A percentile compares a stretch with the other conserved stretches of the same genome.
Conservation (phyloP, 164 flowering plant species). For the Nelumbo lutea region DNA sequence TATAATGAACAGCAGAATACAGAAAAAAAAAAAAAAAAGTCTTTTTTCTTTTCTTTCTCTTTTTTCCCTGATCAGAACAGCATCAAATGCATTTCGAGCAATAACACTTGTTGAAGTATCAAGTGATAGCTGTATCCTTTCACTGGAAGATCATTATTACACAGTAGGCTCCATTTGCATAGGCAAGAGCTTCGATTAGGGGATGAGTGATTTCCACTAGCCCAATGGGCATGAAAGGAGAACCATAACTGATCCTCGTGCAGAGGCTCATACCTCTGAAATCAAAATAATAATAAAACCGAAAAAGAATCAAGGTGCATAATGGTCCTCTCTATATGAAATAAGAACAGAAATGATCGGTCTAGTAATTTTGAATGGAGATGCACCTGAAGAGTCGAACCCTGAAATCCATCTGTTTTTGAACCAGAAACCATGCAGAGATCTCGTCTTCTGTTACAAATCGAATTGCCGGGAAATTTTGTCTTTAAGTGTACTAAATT, state of each 20-base stretch:
- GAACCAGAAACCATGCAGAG: conserved; percentile 15
- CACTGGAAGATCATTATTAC: neutral
- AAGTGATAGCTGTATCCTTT: neutral
- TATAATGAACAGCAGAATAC: neutral
- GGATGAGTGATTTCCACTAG: neutral
- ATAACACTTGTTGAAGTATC: neutral
- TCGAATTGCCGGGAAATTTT: neutral
- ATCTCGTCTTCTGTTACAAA: conserved; percentile 3
- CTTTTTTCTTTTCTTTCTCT: too few species aligned
- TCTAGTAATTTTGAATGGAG: too few species aligned
- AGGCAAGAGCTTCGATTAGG: neutral
- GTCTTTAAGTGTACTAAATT: conserved; percentile 8
- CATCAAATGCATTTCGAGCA: neutral
- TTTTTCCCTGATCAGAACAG: neutral
- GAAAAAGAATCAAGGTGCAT: neutral
- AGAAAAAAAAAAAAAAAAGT: too few species aligned
- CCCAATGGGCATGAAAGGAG: neutral
- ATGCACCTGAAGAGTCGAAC: conserved; percentile 14
- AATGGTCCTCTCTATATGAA: neutral
- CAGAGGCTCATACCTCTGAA: neutral
- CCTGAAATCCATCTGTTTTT: conserved; percentile 1
- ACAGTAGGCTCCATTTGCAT: neutral
- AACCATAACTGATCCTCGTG: too few species aligned
- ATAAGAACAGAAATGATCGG: neutral
- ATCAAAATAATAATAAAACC: neutral